Evolutionary conservation across 73 alveolate genomes (phyloP), one percentile per base, ranked within the genome.

Genomic region (Effrenium voratum): DNA sequence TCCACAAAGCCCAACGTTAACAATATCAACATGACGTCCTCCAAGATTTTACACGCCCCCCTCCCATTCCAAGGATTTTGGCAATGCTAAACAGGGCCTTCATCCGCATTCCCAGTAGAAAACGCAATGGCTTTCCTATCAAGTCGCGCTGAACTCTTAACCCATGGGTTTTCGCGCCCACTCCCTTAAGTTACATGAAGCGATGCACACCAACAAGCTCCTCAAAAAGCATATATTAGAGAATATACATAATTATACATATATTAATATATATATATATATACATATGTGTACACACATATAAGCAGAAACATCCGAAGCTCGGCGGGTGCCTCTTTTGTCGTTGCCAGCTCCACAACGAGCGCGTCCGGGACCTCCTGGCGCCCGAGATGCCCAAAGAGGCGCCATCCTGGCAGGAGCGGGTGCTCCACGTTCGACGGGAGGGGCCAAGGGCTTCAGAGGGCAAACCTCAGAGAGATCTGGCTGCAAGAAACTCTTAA

Each of bases 321-420:
- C 63, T 12, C 63, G 19, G 19, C 26, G 19, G 72, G 2, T 57
- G 72, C 32, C 72, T 24, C 34, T 24, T 57, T 32, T 57, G 72
- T 3, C 72, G n/a, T n/a, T 13, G 32, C 88, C 91, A 92, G 98
- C 76, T 92, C 63, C 98, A 92, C 98, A 92, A 92, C 91, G 98
- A 92, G 91, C 98, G 98, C 12, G 87, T 92, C 34, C 98, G 98
- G 30, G 98, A 92, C 66, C 47, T 92, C 40, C 81, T 92, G 32
- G 98, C 98, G 47, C 98, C 98, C 24, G 75, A 52, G 77, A 41
- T 75, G 75, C 97, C 97, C 45, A 66, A 90, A n/a, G 97, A 90
- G 68, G 97, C 97, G 34, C 97, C 97, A 2, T 86, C 97, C 43
- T 90, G 97, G 97, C 97, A 90, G 97, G 97, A 90, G 22, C 52